phyloP scores from a whole-genome alignment of 345 rosid species.

The Reutealis trisperma region DNA sequence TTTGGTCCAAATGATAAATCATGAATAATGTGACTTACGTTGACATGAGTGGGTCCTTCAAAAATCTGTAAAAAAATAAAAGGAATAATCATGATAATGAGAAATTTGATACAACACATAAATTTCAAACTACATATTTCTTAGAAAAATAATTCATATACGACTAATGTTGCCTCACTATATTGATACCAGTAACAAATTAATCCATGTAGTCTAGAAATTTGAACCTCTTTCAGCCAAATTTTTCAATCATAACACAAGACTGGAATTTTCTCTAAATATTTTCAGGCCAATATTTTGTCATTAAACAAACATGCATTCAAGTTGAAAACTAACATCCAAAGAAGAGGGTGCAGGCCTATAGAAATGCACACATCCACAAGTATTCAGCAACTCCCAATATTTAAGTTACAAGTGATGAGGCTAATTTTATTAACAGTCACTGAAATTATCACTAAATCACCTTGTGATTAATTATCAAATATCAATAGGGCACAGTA shows the following conservation, averaged over 20 bases:
- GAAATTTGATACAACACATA: not conserved
- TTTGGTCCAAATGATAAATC: conserved; percentile 94
- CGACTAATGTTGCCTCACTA: not conserved
- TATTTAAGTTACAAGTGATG: not conserved
- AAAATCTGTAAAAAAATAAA: conserved; percentile 62
- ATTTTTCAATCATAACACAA: not conserved
- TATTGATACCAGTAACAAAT: not conserved
- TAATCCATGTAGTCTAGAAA: not conserved
- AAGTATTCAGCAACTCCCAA: not conserved
- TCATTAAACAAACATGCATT: not conserved
- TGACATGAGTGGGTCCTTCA: conserved; percentile 79
- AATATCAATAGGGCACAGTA: too few relatives aligned
- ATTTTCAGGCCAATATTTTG: not conserved
- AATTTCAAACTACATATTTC: not conserved
- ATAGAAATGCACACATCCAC: not conserved
- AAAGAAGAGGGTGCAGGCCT: not conserved
- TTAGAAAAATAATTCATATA: not conserved
- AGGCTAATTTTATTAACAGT: too few relatives aligned
- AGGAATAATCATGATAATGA: not conserved
- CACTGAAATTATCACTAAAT: too few relatives aligned
- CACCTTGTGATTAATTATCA: too few relatives aligned
- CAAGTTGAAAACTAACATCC: not conserved
- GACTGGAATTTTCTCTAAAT: not conserved
- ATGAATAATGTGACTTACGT: conserved; percentile 86
- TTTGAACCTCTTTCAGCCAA: not conserved